A percentile compares a stretch with the other conserved stretches of the same genome.
Evolutionary conservation across 2,329 filamentous ascomycete species (phyloP).

Genomic region (Cladophialophora immunda): DNA sequence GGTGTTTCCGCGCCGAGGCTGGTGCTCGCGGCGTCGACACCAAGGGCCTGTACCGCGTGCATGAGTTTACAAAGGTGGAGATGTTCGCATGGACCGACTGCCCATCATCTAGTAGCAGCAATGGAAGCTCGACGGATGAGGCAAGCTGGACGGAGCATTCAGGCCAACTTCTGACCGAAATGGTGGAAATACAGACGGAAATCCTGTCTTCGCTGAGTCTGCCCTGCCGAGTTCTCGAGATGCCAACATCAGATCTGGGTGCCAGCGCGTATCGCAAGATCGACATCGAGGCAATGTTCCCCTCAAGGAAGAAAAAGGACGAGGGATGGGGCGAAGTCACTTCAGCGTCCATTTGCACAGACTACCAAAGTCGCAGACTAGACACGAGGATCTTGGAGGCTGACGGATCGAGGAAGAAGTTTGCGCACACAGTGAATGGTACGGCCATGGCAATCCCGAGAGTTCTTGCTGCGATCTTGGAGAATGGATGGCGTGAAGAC

Average conservation of each 20-base stretch:
- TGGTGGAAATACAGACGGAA: conserved; percentile 85
- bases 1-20: conserved; percentile 96
- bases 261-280: conserved; percentile 86
- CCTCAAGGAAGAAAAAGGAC: conserved; percentile 69
- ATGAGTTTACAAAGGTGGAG: conserved; percentile 99
- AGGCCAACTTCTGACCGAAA: conserved; percentile 75
- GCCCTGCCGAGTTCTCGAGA: conserved; percentile 88
- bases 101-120: conserved; percentile 54
- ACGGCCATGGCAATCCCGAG: conserved; percentile 92
- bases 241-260: conserved; percentile 88
- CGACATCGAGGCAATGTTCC: conserved; percentile 95
- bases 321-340: conserved; percentile 94
- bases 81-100: conserved; percentile 87
- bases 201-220: conserved; percentile 80
- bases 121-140: conserved; percentile 31
- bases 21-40: conserved; percentile 89
- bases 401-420: conserved; percentile 66
- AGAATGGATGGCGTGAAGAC: conserved; percentile 80
- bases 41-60: conserved; percentile 94
- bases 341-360: conserved; percentile 87
- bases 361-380: conserved; percentile 88
- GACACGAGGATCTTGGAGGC: conserved; percentile 72
- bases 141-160: conserved; percentile 41
- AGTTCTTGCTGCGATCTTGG: conserved; percentile 85
- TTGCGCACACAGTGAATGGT: conserved; percentile 91